Evolutionary conservation across 2,329 filamentous ascomycete species (phyloP).

Genomic region (Hirsutella rhossiliensis): DNA sequence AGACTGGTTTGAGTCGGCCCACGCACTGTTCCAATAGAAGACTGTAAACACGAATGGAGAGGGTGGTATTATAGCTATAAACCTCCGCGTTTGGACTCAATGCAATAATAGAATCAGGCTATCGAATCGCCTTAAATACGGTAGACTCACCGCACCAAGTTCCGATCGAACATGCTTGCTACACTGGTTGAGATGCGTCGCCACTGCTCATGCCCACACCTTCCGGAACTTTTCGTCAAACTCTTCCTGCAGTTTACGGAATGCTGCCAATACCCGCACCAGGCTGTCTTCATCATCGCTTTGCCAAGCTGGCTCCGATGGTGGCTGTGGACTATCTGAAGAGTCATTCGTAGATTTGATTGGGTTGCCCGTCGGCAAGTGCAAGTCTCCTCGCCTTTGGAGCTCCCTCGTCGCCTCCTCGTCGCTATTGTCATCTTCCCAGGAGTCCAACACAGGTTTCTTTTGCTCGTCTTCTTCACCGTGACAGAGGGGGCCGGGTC

Average conservation of each 20-base stretch:
- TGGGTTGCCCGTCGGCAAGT: slow-evolving; percentile 15
- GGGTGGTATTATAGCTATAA: no score
- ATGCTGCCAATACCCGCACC: slow-evolving; percentile 45
- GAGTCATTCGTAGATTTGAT: slow-evolving; percentile 6
- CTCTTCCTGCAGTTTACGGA: slow-evolving; percentile 41
- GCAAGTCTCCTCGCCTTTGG: slow-evolving; percentile 1
- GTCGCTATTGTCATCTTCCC: slow-evolving; percentile 12
- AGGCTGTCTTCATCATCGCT: slow-evolving; percentile 34
- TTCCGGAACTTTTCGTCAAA: slow-evolving; percentile 54
- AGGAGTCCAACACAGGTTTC: neutral
- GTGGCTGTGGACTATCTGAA: neutral
- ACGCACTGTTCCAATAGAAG: no score
- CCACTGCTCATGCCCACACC: slow-evolving; percentile 38
- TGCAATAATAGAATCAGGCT: no score
- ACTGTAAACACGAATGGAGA: no score
- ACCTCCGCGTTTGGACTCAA: no score
- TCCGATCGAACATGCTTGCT: no score
- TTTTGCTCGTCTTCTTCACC: slow-evolving; percentile 2
- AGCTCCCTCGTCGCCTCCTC: slow-evolving; percentile 15
- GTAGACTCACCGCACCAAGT: no score
- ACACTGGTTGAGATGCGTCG: no score
- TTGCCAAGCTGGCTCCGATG: slow-evolving; percentile 2
- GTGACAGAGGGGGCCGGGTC: slow-evolving; percentile 8
- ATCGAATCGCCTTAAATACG: no score
- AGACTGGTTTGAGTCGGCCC: no score